phyloP scores from a whole-genome alignment of 2,329 filamentous ascomycete genomes.

The Botryotinia calthae region DNA sequence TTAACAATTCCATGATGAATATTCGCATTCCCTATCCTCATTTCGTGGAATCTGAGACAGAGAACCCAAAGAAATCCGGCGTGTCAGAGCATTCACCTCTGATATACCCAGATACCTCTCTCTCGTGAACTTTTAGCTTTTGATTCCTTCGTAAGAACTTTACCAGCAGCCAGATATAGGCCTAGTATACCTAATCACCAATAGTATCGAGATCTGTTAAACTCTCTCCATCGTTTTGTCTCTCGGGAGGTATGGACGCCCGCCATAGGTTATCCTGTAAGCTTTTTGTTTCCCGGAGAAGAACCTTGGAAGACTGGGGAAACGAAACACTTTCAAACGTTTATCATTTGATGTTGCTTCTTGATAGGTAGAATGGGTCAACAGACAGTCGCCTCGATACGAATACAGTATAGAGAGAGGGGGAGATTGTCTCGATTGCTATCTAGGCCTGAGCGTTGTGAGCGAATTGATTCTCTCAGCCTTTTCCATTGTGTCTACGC shows the following conservation, averaged over 20 bases:
- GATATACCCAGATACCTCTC: neutral
- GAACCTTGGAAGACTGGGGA: neutral
- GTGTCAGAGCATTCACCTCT: neutral
- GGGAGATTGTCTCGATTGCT: neutral
- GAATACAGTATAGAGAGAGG: neutral
- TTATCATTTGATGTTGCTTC: neutral
- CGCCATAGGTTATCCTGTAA: neutral
- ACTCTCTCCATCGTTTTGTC: neutral
- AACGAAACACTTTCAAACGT: neutral
- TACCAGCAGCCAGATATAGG: neutral
- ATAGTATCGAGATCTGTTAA: neutral
- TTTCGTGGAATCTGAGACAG: neutral
- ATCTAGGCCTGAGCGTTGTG: neutral
- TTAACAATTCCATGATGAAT: neutral
- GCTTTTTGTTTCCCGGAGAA: neutral
- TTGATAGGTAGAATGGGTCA: neutral
- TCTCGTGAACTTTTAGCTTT: neutral
- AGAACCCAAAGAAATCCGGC: neutral
- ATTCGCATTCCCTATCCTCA: neutral
- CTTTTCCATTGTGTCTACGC: neutral
- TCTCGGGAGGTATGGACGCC: neutral
- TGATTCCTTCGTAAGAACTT: neutral
- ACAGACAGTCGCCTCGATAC: neutral
- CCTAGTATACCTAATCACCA: neutral
- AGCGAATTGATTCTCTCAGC: neutral